A percentile compares a stretch with the other conserved stretches of the same genome.
Conservation (phyloP, 2,329 filamentous ascomycete species). For the Metarhizium humberi region DNA sequence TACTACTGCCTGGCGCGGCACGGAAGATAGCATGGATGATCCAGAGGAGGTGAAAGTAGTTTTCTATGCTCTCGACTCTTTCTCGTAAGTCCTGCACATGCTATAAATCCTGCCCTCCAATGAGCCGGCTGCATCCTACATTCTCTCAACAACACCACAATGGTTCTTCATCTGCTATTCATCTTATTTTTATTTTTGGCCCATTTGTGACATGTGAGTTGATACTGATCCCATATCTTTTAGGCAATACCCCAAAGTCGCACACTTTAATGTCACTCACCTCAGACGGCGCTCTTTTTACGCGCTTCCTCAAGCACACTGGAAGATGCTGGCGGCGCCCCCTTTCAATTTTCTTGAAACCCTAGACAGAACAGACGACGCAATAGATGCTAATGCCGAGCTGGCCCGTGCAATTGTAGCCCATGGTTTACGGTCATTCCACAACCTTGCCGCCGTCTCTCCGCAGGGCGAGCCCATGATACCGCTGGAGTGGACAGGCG, state of each 20-base stretch:
- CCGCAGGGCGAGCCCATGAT: constrained; percentile 34
- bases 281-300: constrained; percentile 88
- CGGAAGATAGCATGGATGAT: constrained; percentile 60
- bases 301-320: constrained; percentile 73
- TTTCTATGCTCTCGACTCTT: constrained; percentile 78
- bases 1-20: constrained; percentile 45
- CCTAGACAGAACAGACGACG: constrained; percentile 70
- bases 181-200: no score
- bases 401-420: constrained; percentile 70
- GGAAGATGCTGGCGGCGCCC: constrained; percentile 68
- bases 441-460: constrained; percentile 30
- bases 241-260: constrained; percentile 75
- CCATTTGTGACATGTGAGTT: constrained; percentile 3
- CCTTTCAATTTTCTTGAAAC: constrained; percentile 79
- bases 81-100: constrained; percentile 52
- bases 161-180: background rate
- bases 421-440: constrained; percentile 60
- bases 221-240: background rate
- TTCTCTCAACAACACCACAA: background rate
- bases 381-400: constrained; percentile 81
- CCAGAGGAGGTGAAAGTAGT: constrained; percentile 74
- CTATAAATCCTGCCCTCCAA: background rate
- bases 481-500: constrained; percentile 57
- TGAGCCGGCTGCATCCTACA: background rate
- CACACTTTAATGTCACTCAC: constrained; percentile 87